Percentiles rank a stretch among this genome's conserved stretches.
Conservation (phyloP, 2,329 filamentous ascomycete species). For the Tolypocladium sp. region DNA sequence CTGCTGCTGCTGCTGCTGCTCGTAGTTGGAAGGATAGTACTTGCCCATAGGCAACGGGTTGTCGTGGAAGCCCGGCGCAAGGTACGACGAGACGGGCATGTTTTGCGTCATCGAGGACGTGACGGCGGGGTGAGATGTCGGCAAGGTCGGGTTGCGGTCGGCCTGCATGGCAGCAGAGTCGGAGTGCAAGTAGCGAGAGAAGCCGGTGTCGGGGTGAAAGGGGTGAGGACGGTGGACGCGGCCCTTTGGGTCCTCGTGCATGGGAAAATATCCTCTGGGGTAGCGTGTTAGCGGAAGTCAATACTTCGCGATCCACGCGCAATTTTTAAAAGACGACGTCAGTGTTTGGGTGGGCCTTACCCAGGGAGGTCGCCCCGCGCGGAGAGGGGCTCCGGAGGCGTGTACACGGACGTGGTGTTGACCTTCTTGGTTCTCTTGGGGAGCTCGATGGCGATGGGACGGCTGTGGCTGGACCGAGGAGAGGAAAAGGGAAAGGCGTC, state of each 20-base stretch:
- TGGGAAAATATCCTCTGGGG: slow-evolving; percentile 49
- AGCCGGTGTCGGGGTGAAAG: slow-evolving; percentile 34
- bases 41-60: slow-evolving; percentile 47
- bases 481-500: slow-evolving; percentile 7
- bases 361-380: slow-evolving; percentile 49
- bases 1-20: slow-evolving; percentile 21
- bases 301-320: background rate
- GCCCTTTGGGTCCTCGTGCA: slow-evolving; percentile 44
- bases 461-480: slow-evolving; percentile 18
- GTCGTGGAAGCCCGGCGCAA: slow-evolving; percentile 38
- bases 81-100: slow-evolving; percentile 41
- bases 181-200: slow-evolving; percentile 25
- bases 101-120: slow-evolving; percentile 15
- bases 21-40: slow-evolving; percentile 56
- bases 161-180: slow-evolving; percentile 17
- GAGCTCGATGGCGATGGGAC: slow-evolving; percentile 45
- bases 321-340: background rate
- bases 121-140: slow-evolving; percentile 9
- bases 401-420: slow-evolving; percentile 29
- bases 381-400: slow-evolving; percentile 41
- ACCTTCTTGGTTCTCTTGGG: slow-evolving; percentile 29
- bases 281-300: background rate
- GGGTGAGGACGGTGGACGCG: slow-evolving; percentile 41
- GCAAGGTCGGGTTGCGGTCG: slow-evolving; percentile 9
- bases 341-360: slow-evolving; percentile 26